Evolutionary conservation across 1,139 yeast species (phyloP), one percentile per base, ranked within the genome.

Genomic region (Diutina ranongensis): DNA sequence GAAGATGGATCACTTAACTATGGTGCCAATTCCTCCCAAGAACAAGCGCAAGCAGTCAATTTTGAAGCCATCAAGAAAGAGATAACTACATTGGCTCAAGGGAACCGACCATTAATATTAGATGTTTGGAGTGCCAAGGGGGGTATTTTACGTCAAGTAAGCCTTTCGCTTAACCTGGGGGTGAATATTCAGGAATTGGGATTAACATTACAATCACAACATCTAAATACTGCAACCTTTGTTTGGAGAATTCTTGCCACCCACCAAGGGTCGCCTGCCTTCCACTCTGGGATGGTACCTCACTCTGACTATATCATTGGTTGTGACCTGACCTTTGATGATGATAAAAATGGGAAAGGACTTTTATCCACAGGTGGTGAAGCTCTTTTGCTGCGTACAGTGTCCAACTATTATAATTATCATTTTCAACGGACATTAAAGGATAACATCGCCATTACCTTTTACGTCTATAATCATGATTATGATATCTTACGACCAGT

Each of bases 41-140:
- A 65, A 44, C 72, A 67, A 47, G 73, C 68, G 1, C 63, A 68
- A 1, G 57, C 61, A 51, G 58, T 71, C 9, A 61, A 67, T 50
- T 63, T 56, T 48, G 69, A 66, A 22, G 51, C 62, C 42, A 51
- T 71, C 22, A 50, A 55, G 12, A 64, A 67, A 49, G 74, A 70
- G 49, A 57, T 75, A 19, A 49, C 51, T 15, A 59, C 61, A 44
- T 57, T 65, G 40, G 62, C 68, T n/a, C 28, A 58, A 56, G 46
- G 46, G 52, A 44, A 20, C 54, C 49, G 55, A 60, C 55, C 65
- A 48, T 57, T 83, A n/a, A 63, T 70, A 2, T 65, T 89, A 40
- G 80, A 77, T 45, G 80, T 88, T 2, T 92, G 96, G 95, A 80
- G 78, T 46, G 92, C 95, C 3, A 89, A 89, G 62, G 98, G 98